Base-by-base conservation (phyloP, 2,329 filamentous ascomycete species). In the Raffaelea albimanens region DNA sequence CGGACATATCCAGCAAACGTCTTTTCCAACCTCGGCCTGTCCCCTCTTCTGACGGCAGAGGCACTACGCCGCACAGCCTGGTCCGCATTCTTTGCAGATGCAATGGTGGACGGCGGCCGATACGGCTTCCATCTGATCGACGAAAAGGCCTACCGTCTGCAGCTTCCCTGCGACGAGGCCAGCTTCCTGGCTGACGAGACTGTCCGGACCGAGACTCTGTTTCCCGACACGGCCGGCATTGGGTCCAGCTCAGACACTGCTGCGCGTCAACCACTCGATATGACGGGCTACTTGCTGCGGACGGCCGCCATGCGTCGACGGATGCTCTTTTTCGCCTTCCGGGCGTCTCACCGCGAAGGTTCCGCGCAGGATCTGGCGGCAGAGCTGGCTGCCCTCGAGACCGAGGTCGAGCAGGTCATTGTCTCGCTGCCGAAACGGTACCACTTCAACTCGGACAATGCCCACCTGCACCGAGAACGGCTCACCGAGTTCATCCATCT, bases 41-140 rank as follows among this genome's bases (percentile, higher is more conserved):
- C 51, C 9, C 46, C 46, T 8, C 49, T 53, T 40, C 46, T 53
- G 14, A 52, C 51, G 8, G 18, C 22, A 14, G 51, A 53, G 33
- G 49, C 51, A 18, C 51, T 53, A 4, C 51, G 51, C 18, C 51
- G 51, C 3, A 21, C 50, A 7, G 49, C 51, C 10, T 53, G 51
- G 51, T 40, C 46, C 3, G 44, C 46, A 5, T 52, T 53, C 41
- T 52, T 49, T 40, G 36, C 22, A 42, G 51, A 52, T 25, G 49
- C 46, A 20, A 49, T 51, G 20, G 36, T 47, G 10, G 51, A 53
- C 39, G 51, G 49, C 14, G 49, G 51, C 25, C 50, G 50, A 11
- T 52, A 52, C 23, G 50, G 50, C 3, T 52, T 47, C 41, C 50
- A 52, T 23, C 47, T 40, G 19, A 44, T 52, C 19, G 50, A 52